Base-by-base conservation (phyloP, 2,329 filamentous ascomycete species). In the Fusarium abutilonis region DNA sequence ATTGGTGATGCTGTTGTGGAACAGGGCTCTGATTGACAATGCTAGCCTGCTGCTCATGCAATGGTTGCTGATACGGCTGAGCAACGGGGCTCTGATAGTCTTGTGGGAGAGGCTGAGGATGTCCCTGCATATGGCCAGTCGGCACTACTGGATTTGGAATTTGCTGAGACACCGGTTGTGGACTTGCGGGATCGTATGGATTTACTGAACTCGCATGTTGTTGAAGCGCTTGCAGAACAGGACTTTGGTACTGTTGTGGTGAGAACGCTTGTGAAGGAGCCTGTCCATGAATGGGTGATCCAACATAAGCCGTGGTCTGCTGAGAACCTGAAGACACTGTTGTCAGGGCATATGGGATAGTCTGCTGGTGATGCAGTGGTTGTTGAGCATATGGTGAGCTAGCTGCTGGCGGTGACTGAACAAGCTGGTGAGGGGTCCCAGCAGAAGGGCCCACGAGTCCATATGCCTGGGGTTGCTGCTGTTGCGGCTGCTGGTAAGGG, bases 371-470 rank as follows among this genome's bases (percentile, higher is more conserved):
- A 2, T 60, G 48, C 4, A 44, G n/a, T 9, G 26, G 11, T 4
- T 28, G 19, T 13, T 64, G 63, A 2, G 56, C 21, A 29, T 57
- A 54, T 2, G 56, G 39, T 8, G 42, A 42, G 7, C 9, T 4
- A 34, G 14, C 34, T 26, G 34, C 9, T 1, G 23, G 14, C 9
- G 21, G 21, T 10, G 42, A 48, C 9, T 60, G 55, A 6, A 34
- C 31, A 0, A 6, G 5, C 4, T 21, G 36, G 8, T 38, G 41
- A 7, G 32, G 6, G 1, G 14, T 36, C 0, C 32, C 14, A 9
- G 40, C 21, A 2, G 43, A 40, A 9, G 11, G 19, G 3, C 42
- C 38, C 7, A 5, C 1, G 2, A 28, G 13, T 6, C 9, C 21
- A 3, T 23, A 41, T 5, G 2, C 5, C 7, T 50, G n/a, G 6